Conservation (phyloP, 1,284 basidiomycete species). For the Sphagnurus paluster region DNA sequence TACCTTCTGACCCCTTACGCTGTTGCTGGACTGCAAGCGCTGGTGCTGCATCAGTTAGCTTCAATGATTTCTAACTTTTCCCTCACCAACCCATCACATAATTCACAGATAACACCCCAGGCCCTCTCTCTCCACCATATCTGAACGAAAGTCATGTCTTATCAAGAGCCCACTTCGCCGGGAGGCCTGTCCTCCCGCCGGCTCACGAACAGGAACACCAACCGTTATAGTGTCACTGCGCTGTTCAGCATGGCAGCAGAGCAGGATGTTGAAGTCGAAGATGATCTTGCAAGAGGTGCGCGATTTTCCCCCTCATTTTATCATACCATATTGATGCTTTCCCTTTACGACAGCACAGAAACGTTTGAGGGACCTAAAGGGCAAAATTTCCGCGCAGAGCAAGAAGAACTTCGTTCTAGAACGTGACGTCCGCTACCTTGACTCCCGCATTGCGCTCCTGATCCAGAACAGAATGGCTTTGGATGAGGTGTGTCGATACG, state of each 20-base stretch:
- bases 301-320: conserved; percentile 16
- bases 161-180: conserved; percentile 63
- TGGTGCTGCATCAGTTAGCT: conserved; percentile 32
- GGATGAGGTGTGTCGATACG: conserved; percentile 72
- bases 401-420: conserved; percentile 99
- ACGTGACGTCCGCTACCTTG: conserved; percentile 96
- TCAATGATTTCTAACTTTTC: conserved; percentile 8
- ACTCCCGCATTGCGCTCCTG: conserved; percentile 94
- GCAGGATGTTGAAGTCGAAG: conserved; percentile 98
- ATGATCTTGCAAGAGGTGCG: conserved; percentile 92
- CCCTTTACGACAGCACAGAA: conserved; percentile 74
- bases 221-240: conserved; percentile 94
- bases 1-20: conserved; percentile 26
- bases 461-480: conserved; percentile 98
- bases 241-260: conserved; percentile 98
- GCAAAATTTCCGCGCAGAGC: conserved; percentile 96
- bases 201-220: conserved; percentile 89
- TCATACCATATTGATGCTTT: conserved; percentile 2
- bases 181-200: conserved; percentile 67
- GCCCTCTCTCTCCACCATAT: conserved; percentile 12
- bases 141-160: conserved; percentile 53
- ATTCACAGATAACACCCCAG: conserved; percentile 17
- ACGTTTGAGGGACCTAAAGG: conserved; percentile 91
- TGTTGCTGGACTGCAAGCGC: conserved; percentile 37
- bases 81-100: conserved; percentile 14